A percentile compares a stretch with the other conserved stretches of the same genome.
Evolutionary conservation across 345 rosid species (phyloP).

Genomic region (Arabidopsis arenosa): DNA sequence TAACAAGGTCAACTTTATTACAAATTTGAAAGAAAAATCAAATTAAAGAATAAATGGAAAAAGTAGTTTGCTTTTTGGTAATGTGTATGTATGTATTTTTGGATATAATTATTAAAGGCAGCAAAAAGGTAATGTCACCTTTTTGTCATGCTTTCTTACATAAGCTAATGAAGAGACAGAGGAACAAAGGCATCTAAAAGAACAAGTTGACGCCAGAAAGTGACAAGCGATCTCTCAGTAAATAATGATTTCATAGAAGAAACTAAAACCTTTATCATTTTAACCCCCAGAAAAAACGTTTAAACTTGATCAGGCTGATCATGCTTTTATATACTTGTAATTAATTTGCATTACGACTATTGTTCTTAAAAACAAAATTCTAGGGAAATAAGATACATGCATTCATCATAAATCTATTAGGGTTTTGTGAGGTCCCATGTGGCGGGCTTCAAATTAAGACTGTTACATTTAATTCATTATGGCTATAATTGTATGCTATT

Average conservation of each 20-base stretch:
- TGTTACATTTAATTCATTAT: neutral
- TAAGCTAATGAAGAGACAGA: constrained; percentile 41
- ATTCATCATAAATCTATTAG: constrained; percentile 1
- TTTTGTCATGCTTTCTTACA: constrained; percentile 45
- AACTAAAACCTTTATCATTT: constrained; percentile 13
- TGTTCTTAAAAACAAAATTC: neutral
- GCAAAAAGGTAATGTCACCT: constrained; percentile 35
- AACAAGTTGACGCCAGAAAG: constrained; percentile 43
- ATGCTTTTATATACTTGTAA: constrained; percentile 23
- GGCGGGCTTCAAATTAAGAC: too few relatives aligned
- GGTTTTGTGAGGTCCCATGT: constrained; percentile 45
- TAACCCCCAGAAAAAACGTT: neutral
- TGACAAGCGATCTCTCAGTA: constrained; percentile 32
- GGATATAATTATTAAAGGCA: constrained; percentile 26
- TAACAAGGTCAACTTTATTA: constrained; percentile 28
- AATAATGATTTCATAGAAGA: constrained; percentile 29
- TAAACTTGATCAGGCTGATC: constrained; percentile 13
- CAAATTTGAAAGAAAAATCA: neutral
- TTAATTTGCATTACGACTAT: constrained; percentile 18
- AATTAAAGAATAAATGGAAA: neutral
- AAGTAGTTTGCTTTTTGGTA: constrained; percentile 32
- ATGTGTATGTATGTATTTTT: constrained; percentile 31
- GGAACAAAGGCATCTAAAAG: constrained; percentile 35
- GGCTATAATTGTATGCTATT: neutral
- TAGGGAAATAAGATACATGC: neutral